Evolutionary conservation across 495 filamentous ascomycete genomes (phyloP).

Genomic region (Aspergillus indologenus): DNA sequence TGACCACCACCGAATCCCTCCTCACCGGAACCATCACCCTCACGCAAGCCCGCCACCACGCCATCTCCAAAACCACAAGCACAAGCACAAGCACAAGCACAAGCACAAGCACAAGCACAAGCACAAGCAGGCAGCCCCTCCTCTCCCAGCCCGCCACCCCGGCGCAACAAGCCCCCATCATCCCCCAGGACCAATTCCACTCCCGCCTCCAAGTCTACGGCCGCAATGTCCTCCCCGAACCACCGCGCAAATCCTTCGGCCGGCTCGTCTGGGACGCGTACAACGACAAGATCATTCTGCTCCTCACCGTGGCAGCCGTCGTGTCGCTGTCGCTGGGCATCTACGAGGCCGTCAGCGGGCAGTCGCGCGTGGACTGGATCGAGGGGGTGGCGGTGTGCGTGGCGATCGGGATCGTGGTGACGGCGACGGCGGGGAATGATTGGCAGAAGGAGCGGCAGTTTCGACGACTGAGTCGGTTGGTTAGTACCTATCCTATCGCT

Average conservation of each 20-base stretch:
- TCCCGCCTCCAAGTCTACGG: conserved; percentile 15
- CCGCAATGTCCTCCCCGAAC: conserved; percentile 12
- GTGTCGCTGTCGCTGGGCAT: conserved; percentile 71
- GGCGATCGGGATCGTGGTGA: conserved; percentile 63
- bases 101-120: too few relatives aligned
- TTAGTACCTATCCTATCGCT: too few relatives aligned
- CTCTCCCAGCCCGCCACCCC: too few relatives aligned
- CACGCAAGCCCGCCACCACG: background rate
- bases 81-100: too few relatives aligned
- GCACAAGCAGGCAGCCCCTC: too few relatives aligned
- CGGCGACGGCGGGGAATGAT: conserved; percentile 62
- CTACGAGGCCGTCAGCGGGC: conserved; percentile 48
- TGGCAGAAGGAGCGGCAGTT: conserved; percentile 65
- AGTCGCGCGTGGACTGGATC: conserved; percentile 57
- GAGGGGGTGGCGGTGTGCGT: conserved; percentile 67
- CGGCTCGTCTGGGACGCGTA: conserved; percentile 66
- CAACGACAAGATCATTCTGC: conserved; percentile 68
- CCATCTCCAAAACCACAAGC: too few relatives aligned
- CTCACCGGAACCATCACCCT: background rate
- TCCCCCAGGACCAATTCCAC: background rate
- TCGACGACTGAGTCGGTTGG: conserved; percentile 48
- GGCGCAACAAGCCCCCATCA: too few relatives aligned
- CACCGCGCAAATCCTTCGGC: conserved; percentile 11
- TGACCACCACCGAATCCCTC: conserved; percentile 54
- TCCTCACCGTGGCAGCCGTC: conserved; percentile 66